Evolutionary conservation across 225 moss, liverwort and hornwort species (phyloP).

Genomic region (Polytrichum commune): DNA sequence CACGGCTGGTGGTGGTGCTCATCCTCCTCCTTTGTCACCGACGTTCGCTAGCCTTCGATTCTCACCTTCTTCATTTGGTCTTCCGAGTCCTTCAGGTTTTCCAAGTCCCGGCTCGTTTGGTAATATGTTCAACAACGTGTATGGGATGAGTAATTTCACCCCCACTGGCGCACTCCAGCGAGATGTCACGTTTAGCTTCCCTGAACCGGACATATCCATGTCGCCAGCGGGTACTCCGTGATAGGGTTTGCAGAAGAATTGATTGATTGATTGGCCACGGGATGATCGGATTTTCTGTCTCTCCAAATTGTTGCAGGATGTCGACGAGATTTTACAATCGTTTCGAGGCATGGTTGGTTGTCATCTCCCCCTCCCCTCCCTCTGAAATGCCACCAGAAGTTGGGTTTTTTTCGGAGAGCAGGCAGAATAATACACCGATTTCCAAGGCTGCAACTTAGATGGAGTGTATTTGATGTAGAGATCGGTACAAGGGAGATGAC

Average conservation of each 20-base stretch:
- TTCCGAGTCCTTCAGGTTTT: conserved; percentile 42
- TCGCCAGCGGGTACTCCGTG: conserved; percentile 36
- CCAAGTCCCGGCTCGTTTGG: conserved; percentile 40
- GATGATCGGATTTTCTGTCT: neutral
- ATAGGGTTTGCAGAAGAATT: neutral
- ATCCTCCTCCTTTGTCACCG: conserved; percentile 34
- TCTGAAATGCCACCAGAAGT: no score
- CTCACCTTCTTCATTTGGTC: conserved; percentile 39
- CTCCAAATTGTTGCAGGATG: conserved; percentile 1
- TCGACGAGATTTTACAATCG: neutral
- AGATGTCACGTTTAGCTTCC: conserved; percentile 56
- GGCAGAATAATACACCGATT: no score
- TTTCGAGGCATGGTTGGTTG: neutral
- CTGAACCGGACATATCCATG: conserved; percentile 51
- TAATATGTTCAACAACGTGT: conserved; percentile 30
- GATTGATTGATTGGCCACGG: no score
- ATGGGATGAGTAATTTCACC: conserved; percentile 45
- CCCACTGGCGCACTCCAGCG: conserved; percentile 48
- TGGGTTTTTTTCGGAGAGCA: no score
- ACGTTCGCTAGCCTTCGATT: conserved; percentile 41
- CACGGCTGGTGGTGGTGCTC: neutral
- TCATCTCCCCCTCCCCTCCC: neutral
- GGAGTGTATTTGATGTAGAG: no score
- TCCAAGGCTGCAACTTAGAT: no score
- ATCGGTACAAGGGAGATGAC: no score